These are phyloP conservation scores for Xylariales sp. DNA, from an alignment of 2,329 filamentous ascomycete genomes.

Conservation along the genomic window DNA sequence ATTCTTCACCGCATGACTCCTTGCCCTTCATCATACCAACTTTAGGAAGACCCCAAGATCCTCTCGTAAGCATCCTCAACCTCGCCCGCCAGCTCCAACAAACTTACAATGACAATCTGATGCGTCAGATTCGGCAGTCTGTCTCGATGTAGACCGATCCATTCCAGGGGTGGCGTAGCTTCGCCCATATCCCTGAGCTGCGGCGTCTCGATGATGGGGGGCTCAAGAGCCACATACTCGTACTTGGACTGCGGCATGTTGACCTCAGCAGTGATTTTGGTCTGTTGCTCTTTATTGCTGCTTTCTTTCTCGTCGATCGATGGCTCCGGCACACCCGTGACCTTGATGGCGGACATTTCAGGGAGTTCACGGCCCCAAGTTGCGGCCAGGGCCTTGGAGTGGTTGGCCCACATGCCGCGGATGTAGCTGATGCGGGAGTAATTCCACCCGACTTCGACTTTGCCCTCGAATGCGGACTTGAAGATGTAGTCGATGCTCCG, in stretches of 20 bases:
- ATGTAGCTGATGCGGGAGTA: conserved; percentile 96
- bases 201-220: conserved; percentile 91
- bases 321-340: conserved; percentile 64
- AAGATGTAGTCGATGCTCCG: conserved; percentile 94
- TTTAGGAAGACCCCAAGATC: conserved; percentile 70
- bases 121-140: conserved; percentile 90
- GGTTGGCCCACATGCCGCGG: conserved; percentile 87
- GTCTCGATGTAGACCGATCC: conserved; percentile 92
- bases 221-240: conserved; percentile 78
- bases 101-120: conserved; percentile 91
- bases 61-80: conserved; percentile 93
- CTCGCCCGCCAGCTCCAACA: conserved; percentile 90
- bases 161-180: conserved; percentile 92
- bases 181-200: conserved; percentile 97
- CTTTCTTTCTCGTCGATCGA: conserved; percentile 5
- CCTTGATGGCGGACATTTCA: conserved; percentile 75
- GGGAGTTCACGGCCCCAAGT: conserved; percentile 82
- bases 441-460: conserved; percentile 98
- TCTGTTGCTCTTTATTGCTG: conserved; percentile 43
- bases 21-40: too few relatives aligned
- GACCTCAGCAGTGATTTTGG: conserved; percentile 96
- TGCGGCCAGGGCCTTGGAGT: conserved; percentile 75
- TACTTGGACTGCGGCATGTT: conserved; percentile 88
- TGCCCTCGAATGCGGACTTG: conserved; percentile 89
- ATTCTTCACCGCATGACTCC: too few relatives aligned